Conservation (phyloP, 495 filamentous ascomycete species). For the Aspergillus cavernicola region DNA sequence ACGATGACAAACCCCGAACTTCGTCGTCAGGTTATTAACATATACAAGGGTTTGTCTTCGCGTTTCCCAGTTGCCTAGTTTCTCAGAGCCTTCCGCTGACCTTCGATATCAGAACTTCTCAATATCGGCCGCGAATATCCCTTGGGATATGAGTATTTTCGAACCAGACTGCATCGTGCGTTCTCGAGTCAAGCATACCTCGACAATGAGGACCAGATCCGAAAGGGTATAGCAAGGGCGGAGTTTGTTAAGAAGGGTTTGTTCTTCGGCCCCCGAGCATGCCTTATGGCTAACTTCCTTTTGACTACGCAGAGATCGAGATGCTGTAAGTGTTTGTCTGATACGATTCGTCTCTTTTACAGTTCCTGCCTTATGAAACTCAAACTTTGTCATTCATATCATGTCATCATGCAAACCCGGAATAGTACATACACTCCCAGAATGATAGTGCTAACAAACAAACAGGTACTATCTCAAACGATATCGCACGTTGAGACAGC, state of each 20-base stretch:
- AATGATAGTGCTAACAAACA: slow-evolving; percentile 16
- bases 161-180: slow-evolving; percentile 73
- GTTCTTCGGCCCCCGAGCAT: slow-evolving; percentile 18
- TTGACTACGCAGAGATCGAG: slow-evolving; percentile 65
- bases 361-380: neutral
- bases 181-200: slow-evolving; percentile 72
- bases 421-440: slow-evolving; percentile 3
- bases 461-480: slow-evolving; percentile 89
- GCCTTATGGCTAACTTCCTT: neutral
- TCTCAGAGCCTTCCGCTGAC: neutral
- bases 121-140: slow-evolving; percentile 85
- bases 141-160: slow-evolving; percentile 80
- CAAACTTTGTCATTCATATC: slow-evolving; percentile 10
- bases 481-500: slow-evolving; percentile 81
- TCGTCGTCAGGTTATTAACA: slow-evolving; percentile 73
- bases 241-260: slow-evolving; percentile 88
- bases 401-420: slow-evolving; percentile 23
- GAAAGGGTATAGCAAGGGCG: slow-evolving; percentile 67
- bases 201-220: slow-evolving; percentile 69
- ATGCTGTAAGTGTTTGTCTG: slow-evolving; percentile 64
- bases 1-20: slow-evolving; percentile 54
- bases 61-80: neutral
- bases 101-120: slow-evolving; percentile 61
- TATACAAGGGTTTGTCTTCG: slow-evolving; percentile 78
- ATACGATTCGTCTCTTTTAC: too few species aligned